Evolutionary conservation across 2,329 filamentous ascomycete genomes (phyloP).

Genomic region (Dactylonectria macrodidyma): DNA sequence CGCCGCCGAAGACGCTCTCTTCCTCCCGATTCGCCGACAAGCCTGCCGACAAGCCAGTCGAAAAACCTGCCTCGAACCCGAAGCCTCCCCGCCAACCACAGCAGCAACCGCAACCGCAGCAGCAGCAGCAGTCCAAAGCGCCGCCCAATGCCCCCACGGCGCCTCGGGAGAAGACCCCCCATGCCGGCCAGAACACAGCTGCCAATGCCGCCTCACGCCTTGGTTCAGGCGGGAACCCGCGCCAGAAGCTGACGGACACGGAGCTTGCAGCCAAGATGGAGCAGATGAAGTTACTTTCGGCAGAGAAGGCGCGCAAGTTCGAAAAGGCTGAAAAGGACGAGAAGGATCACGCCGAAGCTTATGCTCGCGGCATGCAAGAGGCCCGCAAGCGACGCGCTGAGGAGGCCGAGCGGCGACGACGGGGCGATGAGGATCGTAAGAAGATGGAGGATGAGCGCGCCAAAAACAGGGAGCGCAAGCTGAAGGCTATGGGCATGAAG

Average conservation of each 20-base stretch:
- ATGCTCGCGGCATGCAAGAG: conserved; percentile 70
- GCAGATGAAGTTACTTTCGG: conserved; percentile 71
- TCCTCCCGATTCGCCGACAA: conserved; percentile 54
- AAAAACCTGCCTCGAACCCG: conserved; percentile 16
- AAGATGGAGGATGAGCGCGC: conserved; percentile 72
- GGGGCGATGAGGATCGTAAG: conserved; percentile 66
- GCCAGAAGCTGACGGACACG: conserved; percentile 71
- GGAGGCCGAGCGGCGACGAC: conserved; percentile 66
- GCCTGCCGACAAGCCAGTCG: conserved; percentile 33
- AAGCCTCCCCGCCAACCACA: conserved; percentile 22
- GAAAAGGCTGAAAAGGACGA: conserved; percentile 72
- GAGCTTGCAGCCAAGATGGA: conserved; percentile 74
- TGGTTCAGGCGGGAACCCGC: conserved; percentile 70
- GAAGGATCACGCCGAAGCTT: conserved; percentile 68
- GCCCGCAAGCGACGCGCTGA: conserved; percentile 65
- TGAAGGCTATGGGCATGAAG: conserved; percentile 70
- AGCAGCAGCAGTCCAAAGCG: conserved; percentile 42
- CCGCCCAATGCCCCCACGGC: conserved; percentile 51
- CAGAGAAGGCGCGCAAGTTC: conserved; percentile 72
- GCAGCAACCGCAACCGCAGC: conserved; percentile 37
- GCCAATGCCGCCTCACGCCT: conserved; percentile 60
- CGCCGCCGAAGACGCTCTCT: conserved; percentile 46
- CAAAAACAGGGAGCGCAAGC: conserved; percentile 72
- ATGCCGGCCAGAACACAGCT: conserved; percentile 49
- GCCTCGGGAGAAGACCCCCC: conserved; percentile 46